Evolutionary conservation across 1,284 basidiomycete species (phyloP).

Genomic region (Earliella scabrosa): DNA sequence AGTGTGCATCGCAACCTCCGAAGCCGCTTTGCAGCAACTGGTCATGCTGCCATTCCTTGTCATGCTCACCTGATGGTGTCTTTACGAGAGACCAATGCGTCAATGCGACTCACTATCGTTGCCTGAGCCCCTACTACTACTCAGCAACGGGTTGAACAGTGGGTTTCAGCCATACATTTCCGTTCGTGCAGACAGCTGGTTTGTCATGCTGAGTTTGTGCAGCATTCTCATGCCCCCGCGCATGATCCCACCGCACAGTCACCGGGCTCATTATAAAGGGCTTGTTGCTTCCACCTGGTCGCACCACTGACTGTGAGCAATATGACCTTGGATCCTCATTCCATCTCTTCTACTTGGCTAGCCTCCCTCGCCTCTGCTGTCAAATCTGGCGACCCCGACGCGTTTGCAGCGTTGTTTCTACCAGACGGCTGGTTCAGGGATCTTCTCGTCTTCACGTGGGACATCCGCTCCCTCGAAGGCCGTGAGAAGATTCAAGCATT

Average conservation of each 20-base stretch:
- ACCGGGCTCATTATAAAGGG: no score
- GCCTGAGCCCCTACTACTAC: no score
- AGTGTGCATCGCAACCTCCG: no score
- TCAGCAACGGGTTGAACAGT: no score
- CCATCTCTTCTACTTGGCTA: constrained; percentile 51
- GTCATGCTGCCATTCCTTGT: no score
- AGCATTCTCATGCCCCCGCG: neutral
- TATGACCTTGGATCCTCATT: constrained; percentile 14
- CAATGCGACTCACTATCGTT: no score
- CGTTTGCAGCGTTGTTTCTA: constrained; percentile 42
- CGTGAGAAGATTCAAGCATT: constrained; percentile 43
- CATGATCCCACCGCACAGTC: neutral
- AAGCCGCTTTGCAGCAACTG: no score
- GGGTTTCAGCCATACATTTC: no score
- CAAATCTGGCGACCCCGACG: constrained; percentile 39
- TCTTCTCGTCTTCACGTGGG: constrained; percentile 63
- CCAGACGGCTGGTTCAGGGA: constrained; percentile 58
- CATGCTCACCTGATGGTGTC: no score
- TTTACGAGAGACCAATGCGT: no score
- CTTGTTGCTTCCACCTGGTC: neutral
- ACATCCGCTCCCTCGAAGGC: constrained; percentile 61
- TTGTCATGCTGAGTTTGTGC: no score
- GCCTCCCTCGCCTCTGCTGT: constrained; percentile 42
- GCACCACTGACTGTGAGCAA: neutral
- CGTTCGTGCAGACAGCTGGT: no score